A percentile compares a stretch with the other conserved stretches of the same genome.
Evolutionary conservation across 2,329 filamentous ascomycete species (phyloP).

Genomic region (Ilyonectria mors-panacis): DNA sequence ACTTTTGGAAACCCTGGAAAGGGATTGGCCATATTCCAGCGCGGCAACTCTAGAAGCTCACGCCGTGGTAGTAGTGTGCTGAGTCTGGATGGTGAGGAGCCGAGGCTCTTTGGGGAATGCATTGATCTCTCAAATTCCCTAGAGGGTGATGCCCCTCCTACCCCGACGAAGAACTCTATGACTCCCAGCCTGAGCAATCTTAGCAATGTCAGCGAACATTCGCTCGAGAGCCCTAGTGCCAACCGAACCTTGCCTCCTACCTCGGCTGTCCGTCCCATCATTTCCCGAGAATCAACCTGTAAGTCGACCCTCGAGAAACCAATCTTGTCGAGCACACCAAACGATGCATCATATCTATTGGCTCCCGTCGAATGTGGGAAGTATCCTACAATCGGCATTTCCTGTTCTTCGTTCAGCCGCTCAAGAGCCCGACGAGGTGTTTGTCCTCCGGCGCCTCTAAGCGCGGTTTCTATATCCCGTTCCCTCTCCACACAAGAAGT

Average conservation of each 20-base stretch:
- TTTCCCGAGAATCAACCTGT: slow-evolving; percentile 60
- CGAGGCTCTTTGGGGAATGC: slow-evolving; percentile 60
- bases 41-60: slow-evolving; percentile 62
- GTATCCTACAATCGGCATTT: slow-evolving; percentile 51
- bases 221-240: slow-evolving; percentile 62
- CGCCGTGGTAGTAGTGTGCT: slow-evolving; percentile 83
- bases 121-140: slow-evolving; percentile 46
- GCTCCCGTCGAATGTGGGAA: slow-evolving; percentile 52
- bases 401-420: slow-evolving; percentile 57
- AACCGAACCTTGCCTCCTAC: slow-evolving; percentile 61
- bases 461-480: slow-evolving; percentile 46
- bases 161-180: slow-evolving; percentile 83
- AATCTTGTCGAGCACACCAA: slow-evolving; percentile 35
- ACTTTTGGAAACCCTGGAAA: slow-evolving; percentile 70
- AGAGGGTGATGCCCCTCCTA: slow-evolving; percentile 84
- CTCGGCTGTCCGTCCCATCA: slow-evolving; percentile 57
- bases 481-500: slow-evolving; percentile 54
- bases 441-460: slow-evolving; percentile 54
- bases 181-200: slow-evolving; percentile 59
- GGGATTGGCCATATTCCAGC: slow-evolving; percentile 77
- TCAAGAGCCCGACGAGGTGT: slow-evolving; percentile 51
- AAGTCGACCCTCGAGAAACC: slow-evolving; percentile 55
- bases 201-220: slow-evolving; percentile 55
- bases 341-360: slow-evolving; percentile 37
- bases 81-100: slow-evolving; percentile 85